phyloP scores from a whole-genome alignment of 345 rosid genomes.

The Firmiana major region DNA sequence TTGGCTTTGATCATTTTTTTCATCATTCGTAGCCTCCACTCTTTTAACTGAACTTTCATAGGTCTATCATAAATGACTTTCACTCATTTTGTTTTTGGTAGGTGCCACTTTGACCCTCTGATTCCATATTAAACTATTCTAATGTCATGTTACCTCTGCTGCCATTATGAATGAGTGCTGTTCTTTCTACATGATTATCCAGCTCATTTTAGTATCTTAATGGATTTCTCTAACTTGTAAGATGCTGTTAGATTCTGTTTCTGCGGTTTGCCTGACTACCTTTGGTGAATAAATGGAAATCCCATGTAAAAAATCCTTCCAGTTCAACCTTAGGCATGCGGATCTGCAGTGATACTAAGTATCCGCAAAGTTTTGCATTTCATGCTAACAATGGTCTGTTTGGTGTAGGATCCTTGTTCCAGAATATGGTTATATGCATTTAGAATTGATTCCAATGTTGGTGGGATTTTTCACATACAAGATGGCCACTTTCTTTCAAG shows the following conservation, averaged over 20 bases:
- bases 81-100: too few relatives aligned
- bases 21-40: too few relatives aligned
- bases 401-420: slow-evolving; percentile 77
- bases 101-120: too few relatives aligned
- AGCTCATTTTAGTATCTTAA: neutral
- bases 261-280: neutral
- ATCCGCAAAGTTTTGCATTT: neutral
- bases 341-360: neutral
- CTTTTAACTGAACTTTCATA: too few relatives aligned
- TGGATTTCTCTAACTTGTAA: neutral
- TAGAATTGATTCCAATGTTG: slow-evolving; percentile 84
- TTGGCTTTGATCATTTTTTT: too few relatives aligned
- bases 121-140: neutral
- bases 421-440: slow-evolving; percentile 66
- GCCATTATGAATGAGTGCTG: neutral
- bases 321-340: neutral
- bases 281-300: neutral
- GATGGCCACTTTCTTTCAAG: slow-evolving; percentile 86
- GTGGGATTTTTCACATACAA: slow-evolving; percentile 95
- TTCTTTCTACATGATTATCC: neutral
- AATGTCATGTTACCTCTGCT: neutral
- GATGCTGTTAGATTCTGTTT: neutral
- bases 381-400: slow-evolving; percentile 13
- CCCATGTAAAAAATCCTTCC: neutral
- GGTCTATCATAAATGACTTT: too few relatives aligned